Evolutionary conservation across 331 rosid genomes (phyloP).

Genomic region (Quercus lobata): DNA sequence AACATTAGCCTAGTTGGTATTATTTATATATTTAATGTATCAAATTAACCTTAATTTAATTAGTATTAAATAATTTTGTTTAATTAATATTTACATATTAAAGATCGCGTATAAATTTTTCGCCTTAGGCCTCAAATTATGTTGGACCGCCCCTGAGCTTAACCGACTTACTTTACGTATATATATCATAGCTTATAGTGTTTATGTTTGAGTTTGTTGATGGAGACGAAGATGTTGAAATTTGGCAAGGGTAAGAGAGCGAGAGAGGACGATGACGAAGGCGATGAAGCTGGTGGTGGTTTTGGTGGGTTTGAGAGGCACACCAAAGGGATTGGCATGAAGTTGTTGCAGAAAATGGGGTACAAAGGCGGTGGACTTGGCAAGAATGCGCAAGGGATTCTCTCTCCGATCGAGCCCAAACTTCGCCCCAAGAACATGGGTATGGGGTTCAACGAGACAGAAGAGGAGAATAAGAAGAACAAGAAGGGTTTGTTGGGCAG

Average conservation of each 20-base stretch:
- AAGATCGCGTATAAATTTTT: too few relatives aligned
- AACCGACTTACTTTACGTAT: too few relatives aligned
- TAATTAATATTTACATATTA: too few relatives aligned
- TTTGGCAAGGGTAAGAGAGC: slow-evolving; percentile 32
- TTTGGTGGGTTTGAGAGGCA: slow-evolving; percentile 71
- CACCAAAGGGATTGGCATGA: slow-evolving; percentile 78
- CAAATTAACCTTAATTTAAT: too few relatives aligned
- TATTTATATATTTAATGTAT: too few relatives aligned
- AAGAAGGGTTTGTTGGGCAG: slow-evolving; percentile 23
- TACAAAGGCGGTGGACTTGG: slow-evolving; percentile 95
- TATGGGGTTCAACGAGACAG: slow-evolving; percentile 69
- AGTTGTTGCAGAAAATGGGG: slow-evolving; percentile 80
- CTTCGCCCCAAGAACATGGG: slow-evolving; percentile 80
- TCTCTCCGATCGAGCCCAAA: slow-evolving; percentile 67
- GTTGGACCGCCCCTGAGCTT: too few relatives aligned
- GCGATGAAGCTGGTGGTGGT: slow-evolving; percentile 9
- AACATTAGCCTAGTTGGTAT: too few relatives aligned
- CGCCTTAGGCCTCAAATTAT: too few relatives aligned
- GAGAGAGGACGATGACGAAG: not conserved
- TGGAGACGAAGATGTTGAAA: too few relatives aligned
- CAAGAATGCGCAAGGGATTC: slow-evolving; percentile 70
- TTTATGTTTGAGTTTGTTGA: too few relatives aligned
- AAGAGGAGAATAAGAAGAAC: slow-evolving; percentile 29
- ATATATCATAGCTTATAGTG: too few relatives aligned
- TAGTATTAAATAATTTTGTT: too few relatives aligned